Evolutionary conservation across 495 filamentous ascomycete species (phyloP).

Genomic region (Staphylotrichum tortipilum): DNA sequence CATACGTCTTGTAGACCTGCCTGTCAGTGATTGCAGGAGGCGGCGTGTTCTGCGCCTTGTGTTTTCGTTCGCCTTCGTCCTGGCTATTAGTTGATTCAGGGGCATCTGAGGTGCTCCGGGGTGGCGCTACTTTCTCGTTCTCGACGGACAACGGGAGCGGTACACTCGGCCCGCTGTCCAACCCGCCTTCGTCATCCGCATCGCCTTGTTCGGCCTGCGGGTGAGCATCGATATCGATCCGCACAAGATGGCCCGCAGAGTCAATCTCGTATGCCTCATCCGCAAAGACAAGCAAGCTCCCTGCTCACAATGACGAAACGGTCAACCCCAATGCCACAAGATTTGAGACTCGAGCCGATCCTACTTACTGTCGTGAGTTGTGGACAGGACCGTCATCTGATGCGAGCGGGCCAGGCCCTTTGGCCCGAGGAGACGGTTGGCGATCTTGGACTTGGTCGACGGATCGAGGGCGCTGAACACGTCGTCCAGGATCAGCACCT

Average conservation of each 20-base stretch:
- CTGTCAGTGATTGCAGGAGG: neutral
- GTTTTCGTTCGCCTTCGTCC: too few species aligned
- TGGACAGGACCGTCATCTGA: neutral
- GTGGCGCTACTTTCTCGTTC: neutral
- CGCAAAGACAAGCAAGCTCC: neutral
- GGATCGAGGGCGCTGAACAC: neutral
- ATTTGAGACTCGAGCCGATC: neutral
- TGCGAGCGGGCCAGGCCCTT: neutral
- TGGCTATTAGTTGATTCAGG: too few species aligned
- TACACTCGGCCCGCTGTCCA: neutral
- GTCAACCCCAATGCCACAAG: neutral
- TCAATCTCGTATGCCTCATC: neutral
- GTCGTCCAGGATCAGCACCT: neutral
- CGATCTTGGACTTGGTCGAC: neutral
- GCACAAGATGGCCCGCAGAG: neutral
- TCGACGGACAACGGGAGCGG: neutral
- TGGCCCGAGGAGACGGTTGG: neutral
- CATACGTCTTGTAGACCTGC: neutral
- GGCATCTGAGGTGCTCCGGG: too few species aligned
- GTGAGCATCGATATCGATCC: neutral
- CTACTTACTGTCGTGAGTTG: neutral
- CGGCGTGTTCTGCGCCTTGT: too few species aligned
- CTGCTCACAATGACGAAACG: neutral
- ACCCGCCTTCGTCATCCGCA: neutral
- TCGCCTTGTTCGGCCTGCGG: neutral